Base-by-base conservation (phyloP, 192 early-diverging fungal species). In the Coemansia sp. region DNA sequence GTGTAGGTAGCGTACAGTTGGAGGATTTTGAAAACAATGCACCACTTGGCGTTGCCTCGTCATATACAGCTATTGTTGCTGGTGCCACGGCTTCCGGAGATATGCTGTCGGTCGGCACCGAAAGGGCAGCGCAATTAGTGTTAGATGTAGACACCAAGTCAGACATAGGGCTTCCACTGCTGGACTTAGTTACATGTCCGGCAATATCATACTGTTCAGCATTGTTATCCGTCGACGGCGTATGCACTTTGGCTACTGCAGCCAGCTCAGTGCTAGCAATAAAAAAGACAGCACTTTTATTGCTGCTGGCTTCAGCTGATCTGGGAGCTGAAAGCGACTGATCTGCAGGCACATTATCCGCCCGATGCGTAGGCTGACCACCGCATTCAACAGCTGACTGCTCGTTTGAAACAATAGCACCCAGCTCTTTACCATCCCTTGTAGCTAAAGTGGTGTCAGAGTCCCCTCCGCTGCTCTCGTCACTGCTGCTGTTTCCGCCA, bases 381-480 rank as follows among this genome's bases (percentile, higher is more conserved):
- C 11, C 4, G 30, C 51, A 10, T 17, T 38, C 48, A 37, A 41
- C 54, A 14, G 62, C 55, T 18, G 46, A 40, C 30, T 25, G 53
- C 22, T 42, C 41, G 17, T 50, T 30, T 13, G 34, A 23, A n/a
- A 45, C 58, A 12, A 17, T 27, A 33, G 53, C 44, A 27, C 44
- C 61, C 33, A 33, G 25, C 25, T 40, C 49, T 33, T 11, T 34
- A 17, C 27, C 25, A 33, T 59, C 58, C 39, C 37, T n/a, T 12
- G 64, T 48, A 24, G 66, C 66, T 39, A 78, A 57, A 24, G 75
- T 78, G 42, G 67, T 69, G 58, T 78, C 75, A 11, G 75, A 78
- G 52, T 78, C 75, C 4, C 60, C 63, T 9, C 60, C 62, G 47
- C 56, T 69, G 66, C 61, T 53, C 12, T 64, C 65, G 23, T 57